These are phyloP conservation scores for Entomophthora muscae DNA, from an alignment of 371 early-diverging fungal genomes.

Conservation along the genomic window DNA sequence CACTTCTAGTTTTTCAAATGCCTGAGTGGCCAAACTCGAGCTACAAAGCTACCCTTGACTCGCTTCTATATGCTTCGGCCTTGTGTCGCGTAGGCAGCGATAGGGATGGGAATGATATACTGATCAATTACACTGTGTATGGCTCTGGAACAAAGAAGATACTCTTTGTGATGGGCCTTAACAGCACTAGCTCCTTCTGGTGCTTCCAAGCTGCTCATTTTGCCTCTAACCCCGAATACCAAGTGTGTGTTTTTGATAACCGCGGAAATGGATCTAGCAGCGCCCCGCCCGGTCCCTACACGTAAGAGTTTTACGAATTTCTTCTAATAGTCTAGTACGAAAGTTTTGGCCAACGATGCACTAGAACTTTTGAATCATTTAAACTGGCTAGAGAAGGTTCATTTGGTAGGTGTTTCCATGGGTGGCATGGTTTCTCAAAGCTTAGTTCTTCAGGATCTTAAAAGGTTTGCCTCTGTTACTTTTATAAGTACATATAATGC, in stretches of 20 bases:
- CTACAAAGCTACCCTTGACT: too few relatives aligned
- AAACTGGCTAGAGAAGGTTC: conserved; percentile 36
- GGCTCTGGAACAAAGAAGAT: conserved; percentile 43
- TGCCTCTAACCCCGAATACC: conserved; percentile 33
- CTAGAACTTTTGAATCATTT: conserved; percentile 35
- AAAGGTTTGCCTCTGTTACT: conserved; percentile 21
- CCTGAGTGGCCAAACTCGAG: too few relatives aligned
- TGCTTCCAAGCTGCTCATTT: conserved; percentile 30
- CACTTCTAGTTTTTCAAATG: too few relatives aligned
- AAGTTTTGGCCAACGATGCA: conserved; percentile 51
- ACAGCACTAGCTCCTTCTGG: conserved; percentile 10
- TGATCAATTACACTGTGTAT: too few relatives aligned
- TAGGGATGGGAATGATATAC: too few relatives aligned
- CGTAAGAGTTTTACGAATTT: neutral
- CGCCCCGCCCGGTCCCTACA: conserved; percentile 18
- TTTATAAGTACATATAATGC: conserved; percentile 19
- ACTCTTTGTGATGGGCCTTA: conserved; percentile 42
- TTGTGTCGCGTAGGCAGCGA: too few relatives aligned
- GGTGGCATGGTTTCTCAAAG: conserved; percentile 58
- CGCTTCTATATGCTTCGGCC: too few relatives aligned
- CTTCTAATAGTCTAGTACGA: conserved; percentile 18
- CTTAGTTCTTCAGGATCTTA: conserved; percentile 20
- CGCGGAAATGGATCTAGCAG: conserved; percentile 38
- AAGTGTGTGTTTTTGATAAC: conserved; percentile 61
- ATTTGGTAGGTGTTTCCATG: conserved; percentile 57